A percentile compares a stretch with the other conserved stretches of the same genome.
Conservation (phyloP, 108 stramenopile genomes). For the Seminavis robusta region DNA sequence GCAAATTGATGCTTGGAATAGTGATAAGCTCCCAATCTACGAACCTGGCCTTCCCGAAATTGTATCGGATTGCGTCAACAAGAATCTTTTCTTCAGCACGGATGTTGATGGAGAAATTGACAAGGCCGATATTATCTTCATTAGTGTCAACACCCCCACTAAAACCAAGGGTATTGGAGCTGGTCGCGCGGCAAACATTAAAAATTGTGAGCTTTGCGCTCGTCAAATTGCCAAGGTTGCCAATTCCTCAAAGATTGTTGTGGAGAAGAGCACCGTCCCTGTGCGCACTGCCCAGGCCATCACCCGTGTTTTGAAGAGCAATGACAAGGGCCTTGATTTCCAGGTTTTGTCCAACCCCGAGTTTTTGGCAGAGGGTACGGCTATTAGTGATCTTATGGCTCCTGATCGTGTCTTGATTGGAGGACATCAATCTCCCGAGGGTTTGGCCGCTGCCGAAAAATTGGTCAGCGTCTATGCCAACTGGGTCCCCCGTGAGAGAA, state of each 20-base stretch:
- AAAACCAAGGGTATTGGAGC: constrained; percentile 98
- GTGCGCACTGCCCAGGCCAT: constrained; percentile 98
- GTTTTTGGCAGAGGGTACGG: constrained; percentile 99
- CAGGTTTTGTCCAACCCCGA: constrained; percentile 98
- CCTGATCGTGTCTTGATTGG: constrained; percentile 98
- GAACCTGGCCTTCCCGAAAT: constrained; percentile 96
- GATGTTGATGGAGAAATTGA: constrained; percentile 92
- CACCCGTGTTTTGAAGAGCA: constrained; percentile 88
- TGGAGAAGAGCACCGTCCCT: constrained; percentile 99
- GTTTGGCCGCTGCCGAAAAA: constrained; percentile 78
- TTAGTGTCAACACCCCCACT: constrained; percentile 99
- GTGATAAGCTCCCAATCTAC: constrained; percentile 94
- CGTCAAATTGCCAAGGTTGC: constrained; percentile 96
- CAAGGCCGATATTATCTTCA: constrained; percentile 96
- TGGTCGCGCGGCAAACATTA: constrained; percentile 99
- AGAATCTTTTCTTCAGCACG: constrained; percentile 98
- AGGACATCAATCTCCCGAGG: constrained; percentile 91
- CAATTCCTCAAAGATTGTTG: constrained; percentile 91
- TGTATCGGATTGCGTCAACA: constrained; percentile 68
- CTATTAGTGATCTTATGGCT: constrained; percentile 89
- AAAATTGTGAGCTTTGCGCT: constrained; percentile 99
- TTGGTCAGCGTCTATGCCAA: constrained; percentile 85
- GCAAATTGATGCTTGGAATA: constrained; percentile 98
- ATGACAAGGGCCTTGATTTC: constrained; percentile 92
- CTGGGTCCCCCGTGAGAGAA: constrained; percentile 94